These are phyloP conservation scores for Strombidium stylifer DNA, from an alignment of 73 alveolate species.

Conservation along the genomic window DNA sequence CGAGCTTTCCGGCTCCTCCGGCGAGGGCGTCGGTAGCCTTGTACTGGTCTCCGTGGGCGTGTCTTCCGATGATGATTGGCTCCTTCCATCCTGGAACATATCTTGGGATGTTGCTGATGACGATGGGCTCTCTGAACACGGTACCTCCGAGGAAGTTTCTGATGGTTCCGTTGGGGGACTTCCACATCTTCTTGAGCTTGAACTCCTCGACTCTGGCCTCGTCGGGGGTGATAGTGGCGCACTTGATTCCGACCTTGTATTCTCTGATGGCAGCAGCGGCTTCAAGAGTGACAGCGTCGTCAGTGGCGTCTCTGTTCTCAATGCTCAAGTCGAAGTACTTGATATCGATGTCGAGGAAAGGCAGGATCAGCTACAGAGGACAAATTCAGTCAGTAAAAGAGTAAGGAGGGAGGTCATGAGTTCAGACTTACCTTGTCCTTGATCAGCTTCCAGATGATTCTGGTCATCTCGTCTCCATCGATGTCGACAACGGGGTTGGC, in stretches of 20 bases:
- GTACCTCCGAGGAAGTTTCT: constrained; percentile 89
- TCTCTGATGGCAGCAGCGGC: constrained; percentile 72
- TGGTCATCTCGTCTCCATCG: constrained; percentile 92
- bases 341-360: constrained; percentile 69
- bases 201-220: constrained; percentile 83
- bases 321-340: constrained; percentile 84
- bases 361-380: constrained; percentile 38
- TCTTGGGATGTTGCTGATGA: constrained; percentile 85
- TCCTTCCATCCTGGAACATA: constrained; percentile 90
- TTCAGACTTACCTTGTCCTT: too few relatives aligned
- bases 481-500: constrained; percentile 81
- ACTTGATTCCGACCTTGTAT: constrained; percentile 74
- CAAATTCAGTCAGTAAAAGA: too few relatives aligned
- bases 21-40: constrained; percentile 78
- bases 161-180: constrained; percentile 92
- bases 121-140: constrained; percentile 91
- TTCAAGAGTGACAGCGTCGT: constrained; percentile 77
- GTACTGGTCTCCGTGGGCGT: constrained; percentile 89
- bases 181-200: constrained; percentile 91
- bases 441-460: constrained; percentile 64
- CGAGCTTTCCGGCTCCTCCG: constrained; percentile 71
- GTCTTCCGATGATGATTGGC: constrained; percentile 92
- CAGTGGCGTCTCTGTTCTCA: constrained; percentile 79
- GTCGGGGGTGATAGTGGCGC: constrained; percentile 86
- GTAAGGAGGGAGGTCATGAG: too few relatives aligned